These are phyloP conservation scores for Boletellus ananas DNA, from an alignment of 768 basidiomycete genomes.

Conservation along the genomic window DNA sequence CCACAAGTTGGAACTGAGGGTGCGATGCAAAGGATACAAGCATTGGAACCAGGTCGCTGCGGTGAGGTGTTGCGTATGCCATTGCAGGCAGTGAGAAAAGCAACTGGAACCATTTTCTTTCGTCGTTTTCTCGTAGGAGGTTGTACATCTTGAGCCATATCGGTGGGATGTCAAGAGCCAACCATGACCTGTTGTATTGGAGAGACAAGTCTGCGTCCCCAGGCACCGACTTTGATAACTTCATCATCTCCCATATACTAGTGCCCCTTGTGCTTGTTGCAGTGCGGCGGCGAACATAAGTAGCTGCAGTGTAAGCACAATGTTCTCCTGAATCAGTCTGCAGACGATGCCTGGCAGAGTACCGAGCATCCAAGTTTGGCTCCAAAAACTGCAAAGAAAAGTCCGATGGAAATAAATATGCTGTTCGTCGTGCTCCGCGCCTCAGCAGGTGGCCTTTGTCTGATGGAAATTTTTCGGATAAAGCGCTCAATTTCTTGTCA, in stretches of 20 bases:
- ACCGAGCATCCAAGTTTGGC: constrained; percentile 2
- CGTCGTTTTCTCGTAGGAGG: constrained; percentile 13
- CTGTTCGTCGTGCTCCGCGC: constrained; percentile 11
- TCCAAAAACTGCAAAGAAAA: background rate
- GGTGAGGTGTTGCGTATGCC: constrained; percentile 19
- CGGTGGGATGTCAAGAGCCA: no score
- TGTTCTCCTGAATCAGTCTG: background rate
- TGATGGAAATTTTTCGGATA: constrained; percentile 8
- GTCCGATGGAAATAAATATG: background rate
- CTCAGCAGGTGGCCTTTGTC: background rate
- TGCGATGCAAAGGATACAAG: background rate
- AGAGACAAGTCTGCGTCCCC: background rate
- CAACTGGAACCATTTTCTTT: constrained; percentile 15
- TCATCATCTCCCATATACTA: constrained; percentile 4
- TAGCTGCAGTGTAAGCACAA: constrained; percentile 10
- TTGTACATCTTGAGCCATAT: constrained; percentile 28
- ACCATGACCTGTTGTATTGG: constrained; percentile 24
- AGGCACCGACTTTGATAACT: background rate
- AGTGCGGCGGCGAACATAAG: background rate
- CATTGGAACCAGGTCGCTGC: constrained; percentile 19
- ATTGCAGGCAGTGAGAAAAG: constrained; percentile 30
- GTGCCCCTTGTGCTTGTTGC: background rate
- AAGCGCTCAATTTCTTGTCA: background rate
- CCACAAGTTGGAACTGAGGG: no score
- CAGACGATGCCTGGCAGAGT: constrained; percentile 1